Base-by-base conservation (phyloP, 202 grass and related monocot species). In the Carex arenaria region DNA sequence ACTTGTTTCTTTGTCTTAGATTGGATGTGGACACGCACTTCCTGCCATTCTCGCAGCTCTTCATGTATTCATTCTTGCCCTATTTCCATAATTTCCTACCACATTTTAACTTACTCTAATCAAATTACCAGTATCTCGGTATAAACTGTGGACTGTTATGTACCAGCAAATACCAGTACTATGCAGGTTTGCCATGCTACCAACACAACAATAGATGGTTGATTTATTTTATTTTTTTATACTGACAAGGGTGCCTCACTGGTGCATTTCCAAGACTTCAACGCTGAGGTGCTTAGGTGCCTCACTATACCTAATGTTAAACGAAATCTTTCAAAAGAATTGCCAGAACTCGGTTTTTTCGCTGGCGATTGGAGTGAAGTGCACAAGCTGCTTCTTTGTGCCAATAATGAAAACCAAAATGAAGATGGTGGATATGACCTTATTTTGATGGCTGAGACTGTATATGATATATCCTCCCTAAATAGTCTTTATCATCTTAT, bases 191-290 rank as follows among this genome's bases (percentile, higher is more conserved):
- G 9, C 0, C 60, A 62, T 62, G 23, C 38, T 45, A 71, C 38
- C 18, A 71, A 71, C 38, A 22, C 72, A 55, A 76, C 10, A 76
- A 32, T 18, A 56, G 38, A 55, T 75, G 13, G 49, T 53, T 75
- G 22, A 31, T 57, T 86, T 61, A 40, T 67, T 81, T 47, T 19
- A 9, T 2, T 45, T 40, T 85, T 81, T 81, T 66, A 81, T n/a
- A 85, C 20, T 87, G 85, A 86, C 57, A 72, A 95, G 91, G 93
- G 96, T 85, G 96, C 96, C 71, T 71, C 20, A 72, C 84, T 95
- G 55, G 80, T 98, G 63, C 91, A 98, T 88, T 95, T 95, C 57
- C 96, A 95, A 90, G 93, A 98, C 86, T 98, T 98, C 79, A 98
- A 98, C 89, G 88, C 89, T 77, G 96, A 98, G 85, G 96, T 98